These are phyloP conservation scores for Cryptosporidium sp. DNA, from an alignment of 169 alveolate genomes.

Conservation along the genomic window DNA sequence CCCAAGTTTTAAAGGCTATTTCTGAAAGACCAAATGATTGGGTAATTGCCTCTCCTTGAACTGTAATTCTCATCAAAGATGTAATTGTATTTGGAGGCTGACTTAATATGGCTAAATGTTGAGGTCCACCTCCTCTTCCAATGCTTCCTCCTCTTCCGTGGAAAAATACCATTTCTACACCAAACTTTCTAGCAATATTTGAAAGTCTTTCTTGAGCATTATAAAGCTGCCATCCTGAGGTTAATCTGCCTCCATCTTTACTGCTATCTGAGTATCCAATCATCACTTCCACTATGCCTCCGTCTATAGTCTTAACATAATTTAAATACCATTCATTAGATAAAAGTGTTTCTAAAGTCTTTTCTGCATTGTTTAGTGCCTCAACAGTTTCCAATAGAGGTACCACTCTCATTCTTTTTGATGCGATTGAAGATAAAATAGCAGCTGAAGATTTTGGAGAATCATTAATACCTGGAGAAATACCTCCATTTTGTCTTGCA, in stretches of 20 bases:
- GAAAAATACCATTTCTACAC: conserved; percentile 82
- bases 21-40: conserved; percentile 81
- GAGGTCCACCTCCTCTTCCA: conserved; percentile 90
- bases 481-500: background rate
- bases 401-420: conserved; percentile 80
- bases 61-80: conserved; percentile 85
- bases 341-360: conserved; percentile 82
- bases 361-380: conserved; percentile 81
- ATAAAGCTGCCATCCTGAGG: conserved; percentile 88
- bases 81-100: conserved; percentile 87
- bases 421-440: conserved; percentile 51
- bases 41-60: conserved; percentile 84
- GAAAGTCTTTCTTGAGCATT: conserved; percentile 82
- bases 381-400: conserved; percentile 87
- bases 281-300: conserved; percentile 85
- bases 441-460: conserved; percentile 72
- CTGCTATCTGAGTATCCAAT: conserved; percentile 89
- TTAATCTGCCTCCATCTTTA: conserved; percentile 87
- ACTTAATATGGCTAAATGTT: conserved; percentile 84
- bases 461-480: background rate
- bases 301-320: conserved; percentile 79
- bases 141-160: conserved; percentile 90
- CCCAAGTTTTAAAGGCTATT: conserved; percentile 83
- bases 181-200: conserved; percentile 80
- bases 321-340: conserved; percentile 83